Evolutionary conservation across 176 grass and related monocot genomes (phyloP).

Genomic region (Zoysia pacifica): DNA sequence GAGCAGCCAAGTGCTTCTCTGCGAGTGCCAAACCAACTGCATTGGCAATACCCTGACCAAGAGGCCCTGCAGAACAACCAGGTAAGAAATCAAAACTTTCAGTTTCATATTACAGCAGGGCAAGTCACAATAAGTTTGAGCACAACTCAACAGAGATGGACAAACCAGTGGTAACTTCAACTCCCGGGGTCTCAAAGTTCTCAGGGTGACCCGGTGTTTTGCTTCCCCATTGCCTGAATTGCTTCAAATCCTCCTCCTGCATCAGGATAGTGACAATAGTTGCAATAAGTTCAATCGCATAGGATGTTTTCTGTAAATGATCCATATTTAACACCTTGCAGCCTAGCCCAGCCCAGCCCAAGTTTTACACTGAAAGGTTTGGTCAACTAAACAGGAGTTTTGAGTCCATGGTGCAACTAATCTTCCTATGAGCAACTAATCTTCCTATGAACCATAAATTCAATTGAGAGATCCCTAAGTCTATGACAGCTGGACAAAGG

Average conservation of each 20-base stretch:
- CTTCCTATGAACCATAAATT: conserved; percentile 5
- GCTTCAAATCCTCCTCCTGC: conserved; percentile 85
- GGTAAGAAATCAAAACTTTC: background rate
- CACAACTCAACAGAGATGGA: conserved; percentile 11
- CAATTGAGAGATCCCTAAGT: conserved; percentile 15
- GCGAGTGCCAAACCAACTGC: conserved; percentile 92
- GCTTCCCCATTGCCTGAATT: conserved; percentile 99
- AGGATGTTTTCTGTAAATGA: background rate
- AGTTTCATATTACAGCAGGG: background rate
- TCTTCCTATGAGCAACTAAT: conserved; percentile 10
- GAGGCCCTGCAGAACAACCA: conserved; percentile 69
- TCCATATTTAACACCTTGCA: background rate
- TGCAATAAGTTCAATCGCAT: background rate
- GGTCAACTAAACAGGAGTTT: conserved; percentile 18
- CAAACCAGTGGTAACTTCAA: conserved; percentile 98
- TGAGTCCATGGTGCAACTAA: background rate
- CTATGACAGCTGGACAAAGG: conserved; percentile 25
- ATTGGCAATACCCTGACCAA: conserved; percentile 98
- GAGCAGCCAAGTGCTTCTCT: conserved; percentile 87
- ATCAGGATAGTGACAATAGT: conserved; percentile 7
- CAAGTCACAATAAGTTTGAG: background rate
- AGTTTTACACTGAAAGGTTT: background rate
- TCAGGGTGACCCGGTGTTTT: conserved; percentile 92
- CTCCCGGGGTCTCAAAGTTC: conserved; percentile 92
- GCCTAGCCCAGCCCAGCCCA: background rate